Evolutionary conservation across 1,284 basidiomycete species (phyloP).

Genomic region (Cyathus pygmaeus): DNA sequence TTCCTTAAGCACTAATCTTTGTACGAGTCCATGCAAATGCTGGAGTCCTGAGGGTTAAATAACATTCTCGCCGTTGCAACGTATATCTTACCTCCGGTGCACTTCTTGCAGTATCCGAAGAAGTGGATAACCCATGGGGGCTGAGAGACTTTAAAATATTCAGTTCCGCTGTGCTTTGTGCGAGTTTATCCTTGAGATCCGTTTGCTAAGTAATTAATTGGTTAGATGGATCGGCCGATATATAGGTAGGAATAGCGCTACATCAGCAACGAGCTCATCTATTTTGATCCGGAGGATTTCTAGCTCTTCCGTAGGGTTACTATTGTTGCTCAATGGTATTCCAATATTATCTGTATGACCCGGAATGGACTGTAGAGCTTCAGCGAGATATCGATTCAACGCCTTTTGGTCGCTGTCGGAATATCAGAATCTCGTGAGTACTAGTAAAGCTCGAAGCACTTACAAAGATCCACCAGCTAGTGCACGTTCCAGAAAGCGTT

Average conservation of each 20-base stretch:
- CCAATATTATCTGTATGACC: constrained; percentile 48
- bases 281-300: constrained; percentile 67
- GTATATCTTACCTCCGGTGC: constrained; percentile 58
- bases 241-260: constrained; percentile 34
- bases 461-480: constrained; percentile 71
- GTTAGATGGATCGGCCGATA: too few species aligned
- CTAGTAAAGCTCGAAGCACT: constrained; percentile 26
- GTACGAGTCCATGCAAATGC: constrained; percentile 82
- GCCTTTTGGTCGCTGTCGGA: constrained; percentile 63
- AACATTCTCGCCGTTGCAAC: neutral
- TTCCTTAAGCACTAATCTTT: constrained; percentile 85
- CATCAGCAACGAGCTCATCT: constrained; percentile 73
- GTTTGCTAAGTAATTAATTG: constrained; percentile 51
- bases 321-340: constrained; percentile 51
- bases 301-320: constrained; percentile 64
- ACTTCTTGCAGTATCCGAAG: constrained; percentile 51
- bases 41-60: constrained; percentile 30
- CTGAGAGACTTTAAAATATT: constrained; percentile 73
- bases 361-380: constrained; percentile 75
- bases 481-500: constrained; percentile 76
- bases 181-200: constrained; percentile 61
- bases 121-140: constrained; percentile 47
- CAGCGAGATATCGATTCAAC: constrained; percentile 70
- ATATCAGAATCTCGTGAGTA: neutral
- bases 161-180: constrained; percentile 71